A percentile compares a stretch with the other conserved stretches of the same genome.
phyloP scores from a whole-genome alignment of 352 stramenopile genomes.

The Elongisporangium anandrum region DNA sequence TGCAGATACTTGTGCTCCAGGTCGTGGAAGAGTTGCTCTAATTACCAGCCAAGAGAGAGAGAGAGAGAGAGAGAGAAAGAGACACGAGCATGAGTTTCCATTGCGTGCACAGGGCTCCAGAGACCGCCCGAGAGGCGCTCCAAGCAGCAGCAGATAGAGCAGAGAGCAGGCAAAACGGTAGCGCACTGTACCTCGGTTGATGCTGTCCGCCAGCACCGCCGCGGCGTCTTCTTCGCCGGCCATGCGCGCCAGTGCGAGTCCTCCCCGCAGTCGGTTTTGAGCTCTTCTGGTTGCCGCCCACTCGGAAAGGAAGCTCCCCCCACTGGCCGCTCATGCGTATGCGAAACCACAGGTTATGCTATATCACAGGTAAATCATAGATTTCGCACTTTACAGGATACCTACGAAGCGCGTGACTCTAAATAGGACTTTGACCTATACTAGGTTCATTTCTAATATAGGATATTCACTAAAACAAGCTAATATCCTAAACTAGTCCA shows the following conservation, averaged over 20 bases:
- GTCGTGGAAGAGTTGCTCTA: slow-evolving; percentile 79
- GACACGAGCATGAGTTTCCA: neutral
- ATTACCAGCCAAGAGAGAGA: too few species aligned
- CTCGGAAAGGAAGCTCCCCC: neutral
- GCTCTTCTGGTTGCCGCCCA: neutral
- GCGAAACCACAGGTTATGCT: neutral
- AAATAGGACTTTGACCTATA: too few species aligned
- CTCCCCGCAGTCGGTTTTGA: neutral
- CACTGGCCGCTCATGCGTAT: neutral
- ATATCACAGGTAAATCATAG: neutral
- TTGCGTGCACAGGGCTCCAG: neutral
- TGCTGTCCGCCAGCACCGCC: slow-evolving; percentile 21
- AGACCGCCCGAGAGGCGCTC: neutral
- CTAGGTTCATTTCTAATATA: too few species aligned
- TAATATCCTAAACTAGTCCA: neutral
- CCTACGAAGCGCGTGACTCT: neutral
- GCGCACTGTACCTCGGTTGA: slow-evolving; percentile 35
- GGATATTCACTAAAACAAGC: neutral
- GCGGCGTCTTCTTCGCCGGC: slow-evolving; percentile 15
- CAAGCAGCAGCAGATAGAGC: slow-evolving; percentile 1
- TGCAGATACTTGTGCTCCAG: slow-evolving; percentile 68
- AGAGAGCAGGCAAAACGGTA: neutral
- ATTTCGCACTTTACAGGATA: neutral
- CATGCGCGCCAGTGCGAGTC: neutral
- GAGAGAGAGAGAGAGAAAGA: slow-evolving; percentile 11